A percentile compares a stretch with the other conserved stretches of the same genome.
Evolutionary conservation across 1,139 yeast species (phyloP).

Genomic region (Yamadazyma spencermartinsiae): DNA sequence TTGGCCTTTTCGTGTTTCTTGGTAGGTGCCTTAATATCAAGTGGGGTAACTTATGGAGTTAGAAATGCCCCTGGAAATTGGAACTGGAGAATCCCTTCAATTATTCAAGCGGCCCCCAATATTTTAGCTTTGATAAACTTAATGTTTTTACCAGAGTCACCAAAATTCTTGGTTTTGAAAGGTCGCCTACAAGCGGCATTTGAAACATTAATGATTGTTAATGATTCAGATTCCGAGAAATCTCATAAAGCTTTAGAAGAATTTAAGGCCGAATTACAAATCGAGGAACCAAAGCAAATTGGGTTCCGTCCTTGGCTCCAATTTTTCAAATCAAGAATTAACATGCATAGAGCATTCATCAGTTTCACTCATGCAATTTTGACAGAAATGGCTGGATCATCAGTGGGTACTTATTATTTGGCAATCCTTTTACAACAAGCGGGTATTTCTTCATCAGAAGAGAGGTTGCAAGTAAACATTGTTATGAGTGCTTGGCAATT

Average conservation of each 20-base stretch:
- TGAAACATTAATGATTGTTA: slow-evolving; percentile 12
- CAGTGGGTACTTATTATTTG: slow-evolving; percentile 18
- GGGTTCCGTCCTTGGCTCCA: slow-evolving; percentile 14
- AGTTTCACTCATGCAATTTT: slow-evolving; percentile 15
- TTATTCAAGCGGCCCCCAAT: slow-evolving; percentile 15
- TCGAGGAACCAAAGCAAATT: neutral
- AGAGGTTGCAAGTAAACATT: slow-evolving; percentile 15
- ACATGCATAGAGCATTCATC: slow-evolving; percentile 13
- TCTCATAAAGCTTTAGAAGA: slow-evolving; percentile 6
- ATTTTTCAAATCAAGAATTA: slow-evolving; percentile 13
- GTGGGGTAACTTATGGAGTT: slow-evolving; percentile 16
- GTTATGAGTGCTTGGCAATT: slow-evolving; percentile 16
- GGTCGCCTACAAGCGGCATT: slow-evolving; percentile 12
- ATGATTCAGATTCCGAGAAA: slow-evolving; percentile 5
- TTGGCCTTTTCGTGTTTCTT: slow-evolving; percentile 14
- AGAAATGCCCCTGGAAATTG: slow-evolving; percentile 17
- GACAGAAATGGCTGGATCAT: slow-evolving; percentile 20
- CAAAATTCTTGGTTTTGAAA: slow-evolving; percentile 14
- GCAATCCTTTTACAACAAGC: slow-evolving; percentile 15
- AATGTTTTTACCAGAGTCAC: slow-evolving; percentile 18
- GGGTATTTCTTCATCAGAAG: slow-evolving; percentile 12
- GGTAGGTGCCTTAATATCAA: slow-evolving; percentile 14
- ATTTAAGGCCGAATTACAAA: slow-evolving; percentile 5
- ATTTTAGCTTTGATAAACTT: slow-evolving; percentile 13
- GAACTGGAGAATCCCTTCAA: slow-evolving; percentile 20